Percentiles rank a stretch among this genome's conserved stretches.
phyloP scores from a whole-genome alignment of 179 eudicot species.

The Beta macrorhiza region DNA sequence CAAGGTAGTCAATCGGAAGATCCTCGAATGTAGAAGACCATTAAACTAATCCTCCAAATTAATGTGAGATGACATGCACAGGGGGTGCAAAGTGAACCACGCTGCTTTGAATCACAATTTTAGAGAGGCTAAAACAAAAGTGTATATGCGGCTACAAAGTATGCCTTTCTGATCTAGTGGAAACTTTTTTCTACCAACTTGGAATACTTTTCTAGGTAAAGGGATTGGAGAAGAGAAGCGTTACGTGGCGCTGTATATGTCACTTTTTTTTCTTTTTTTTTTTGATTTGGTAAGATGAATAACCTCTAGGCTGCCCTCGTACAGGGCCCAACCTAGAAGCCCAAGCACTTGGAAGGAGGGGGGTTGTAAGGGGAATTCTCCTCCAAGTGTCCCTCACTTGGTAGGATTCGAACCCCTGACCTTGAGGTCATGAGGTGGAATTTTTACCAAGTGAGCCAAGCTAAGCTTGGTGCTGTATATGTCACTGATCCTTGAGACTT shows the following conservation, averaged over 20 bases:
- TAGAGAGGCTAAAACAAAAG: background rate
- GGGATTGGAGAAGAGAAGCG: background rate
- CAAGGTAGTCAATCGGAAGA: too few relatives aligned
- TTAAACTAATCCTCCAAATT: background rate
- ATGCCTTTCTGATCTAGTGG: background rate
- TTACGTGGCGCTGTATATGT: background rate
- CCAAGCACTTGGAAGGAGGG: too few relatives aligned
- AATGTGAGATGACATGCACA: background rate
- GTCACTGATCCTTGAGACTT: background rate
- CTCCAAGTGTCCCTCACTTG: too few relatives aligned
- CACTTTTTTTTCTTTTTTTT: too few relatives aligned
- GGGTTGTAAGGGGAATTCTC: too few relatives aligned
- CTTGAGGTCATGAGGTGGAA: too few relatives aligned
- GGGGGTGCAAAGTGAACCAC: background rate
- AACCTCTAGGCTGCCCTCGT: too few relatives aligned
- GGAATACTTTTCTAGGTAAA: background rate
- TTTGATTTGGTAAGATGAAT: too few relatives aligned
- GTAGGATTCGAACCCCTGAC: too few relatives aligned
- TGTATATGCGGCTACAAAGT: background rate
- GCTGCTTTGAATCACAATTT: background rate
- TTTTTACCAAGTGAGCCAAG: too few relatives aligned
- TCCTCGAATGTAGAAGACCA: too few relatives aligned
- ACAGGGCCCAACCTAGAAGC: too few relatives aligned
- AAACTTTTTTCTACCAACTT: background rate
- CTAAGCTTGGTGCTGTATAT: background rate